phyloP scores from a whole-genome alignment of 2,329 filamentous ascomycete genomes.

The Calonectria fujianensis region DNA sequence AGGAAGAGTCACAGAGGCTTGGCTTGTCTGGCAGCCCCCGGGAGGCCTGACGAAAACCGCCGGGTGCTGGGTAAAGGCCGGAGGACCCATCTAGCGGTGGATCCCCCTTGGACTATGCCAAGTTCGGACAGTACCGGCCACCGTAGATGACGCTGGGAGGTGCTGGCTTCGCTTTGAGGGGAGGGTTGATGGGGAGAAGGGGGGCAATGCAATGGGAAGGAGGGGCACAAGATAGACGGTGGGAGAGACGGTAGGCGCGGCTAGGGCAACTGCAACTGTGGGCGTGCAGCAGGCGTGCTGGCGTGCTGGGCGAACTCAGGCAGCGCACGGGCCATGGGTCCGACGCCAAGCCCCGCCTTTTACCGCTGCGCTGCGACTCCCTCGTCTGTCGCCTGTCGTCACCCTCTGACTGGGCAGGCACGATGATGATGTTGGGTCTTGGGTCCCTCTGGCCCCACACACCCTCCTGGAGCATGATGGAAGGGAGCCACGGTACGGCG shows the following conservation, averaged over 20 bases:
- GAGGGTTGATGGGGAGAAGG: not conserved
- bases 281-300: constrained; percentile 3
- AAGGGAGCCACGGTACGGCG: constrained; percentile 23
- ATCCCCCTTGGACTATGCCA: constrained; percentile 24
- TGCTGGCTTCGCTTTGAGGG: not conserved
- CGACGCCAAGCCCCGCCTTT: constrained; percentile 27
- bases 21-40: not conserved
- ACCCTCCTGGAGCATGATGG: constrained; percentile 1
- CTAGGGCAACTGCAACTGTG: constrained; percentile 4
- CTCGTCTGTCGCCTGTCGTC: constrained; percentile 28
- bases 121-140: constrained; percentile 33
- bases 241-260: constrained; percentile 29
- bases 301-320: constrained; percentile 25
- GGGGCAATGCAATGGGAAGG: constrained; percentile 19
- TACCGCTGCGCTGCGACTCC: constrained; percentile 29
- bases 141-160: constrained; percentile 32
- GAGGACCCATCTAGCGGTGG: constrained; percentile 22
- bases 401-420: constrained; percentile 32
- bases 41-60: constrained; percentile 27
- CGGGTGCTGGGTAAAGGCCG: constrained; percentile 22
- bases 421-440: constrained; percentile 46
- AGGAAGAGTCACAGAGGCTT: not conserved
- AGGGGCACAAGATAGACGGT: constrained; percentile 18
- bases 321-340: constrained; percentile 30
- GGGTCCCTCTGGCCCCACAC: constrained; percentile 38